Conservation (phyloP, 768 basidiomycete genomes). For the Mycena polygramma region DNA sequence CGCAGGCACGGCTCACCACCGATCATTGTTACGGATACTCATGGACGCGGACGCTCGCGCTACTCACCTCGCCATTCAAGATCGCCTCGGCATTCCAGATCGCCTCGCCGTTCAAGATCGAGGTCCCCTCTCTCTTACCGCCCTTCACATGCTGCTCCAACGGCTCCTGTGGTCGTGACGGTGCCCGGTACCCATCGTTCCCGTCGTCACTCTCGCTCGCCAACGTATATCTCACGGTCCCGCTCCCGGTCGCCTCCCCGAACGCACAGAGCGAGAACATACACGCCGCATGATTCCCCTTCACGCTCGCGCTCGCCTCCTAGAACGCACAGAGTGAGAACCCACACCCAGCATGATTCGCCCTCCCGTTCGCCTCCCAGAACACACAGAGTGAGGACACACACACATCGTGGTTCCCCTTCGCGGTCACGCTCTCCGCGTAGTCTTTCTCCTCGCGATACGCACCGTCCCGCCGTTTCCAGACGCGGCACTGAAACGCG, state of each 20-base stretch:
- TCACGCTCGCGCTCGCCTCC: not conserved
- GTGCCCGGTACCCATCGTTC: not conserved
- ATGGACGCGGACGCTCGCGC: not conserved
- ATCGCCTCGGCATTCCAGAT: no score
- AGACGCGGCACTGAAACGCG: conserved; percentile 1
- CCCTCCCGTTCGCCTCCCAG: not conserved
- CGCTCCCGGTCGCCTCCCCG: conserved; percentile 14
- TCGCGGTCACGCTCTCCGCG: conserved; percentile 8
- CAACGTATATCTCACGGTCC: conserved; percentile 37
- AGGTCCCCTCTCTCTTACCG: conserved; percentile 16
- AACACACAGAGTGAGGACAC: not conserved
- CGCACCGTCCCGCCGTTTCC: conserved; percentile 9
- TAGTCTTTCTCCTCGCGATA: no score
- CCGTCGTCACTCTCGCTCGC: conserved; percentile 39
- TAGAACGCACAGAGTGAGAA: not conserved
- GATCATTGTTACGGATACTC: not conserved
- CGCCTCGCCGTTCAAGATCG: conserved; percentile 4
- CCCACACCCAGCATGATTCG: not conserved
- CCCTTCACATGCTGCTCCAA: conserved; percentile 2
- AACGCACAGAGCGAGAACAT: no score
- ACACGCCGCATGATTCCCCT: no score
- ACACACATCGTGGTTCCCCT: not conserved
- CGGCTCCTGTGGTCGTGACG: conserved; percentile 5
- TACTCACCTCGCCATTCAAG: conserved; percentile 1
- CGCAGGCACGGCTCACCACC: not conserved